Conservation (phyloP, 2,329 filamentous ascomycete genomes). For the Teratosphaeria epicoccoides region DNA sequence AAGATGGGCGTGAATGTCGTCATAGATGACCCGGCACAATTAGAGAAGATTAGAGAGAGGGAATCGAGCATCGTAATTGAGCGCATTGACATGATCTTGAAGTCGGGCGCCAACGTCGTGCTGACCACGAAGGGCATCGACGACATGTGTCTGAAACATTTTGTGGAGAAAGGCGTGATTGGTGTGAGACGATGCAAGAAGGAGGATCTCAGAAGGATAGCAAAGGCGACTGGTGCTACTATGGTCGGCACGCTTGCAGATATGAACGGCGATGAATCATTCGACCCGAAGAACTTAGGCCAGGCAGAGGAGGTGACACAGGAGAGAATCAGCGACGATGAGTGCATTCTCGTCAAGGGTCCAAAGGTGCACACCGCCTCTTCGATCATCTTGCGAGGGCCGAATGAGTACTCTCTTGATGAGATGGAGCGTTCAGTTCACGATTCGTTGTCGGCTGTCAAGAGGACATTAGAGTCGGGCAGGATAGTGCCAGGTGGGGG, state of each 20-base stretch:
- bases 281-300: conserved; percentile 80
- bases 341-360: conserved; percentile 93
- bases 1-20: conserved; percentile 98
- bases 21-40: conserved; percentile 89
- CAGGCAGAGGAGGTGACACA: conserved; percentile 94
- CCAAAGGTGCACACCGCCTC: conserved; percentile 90
- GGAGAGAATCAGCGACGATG: conserved; percentile 96
- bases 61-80: conserved; percentile 91
- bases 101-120: conserved; percentile 91
- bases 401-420: conserved; percentile 93
- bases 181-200: conserved; percentile 95
- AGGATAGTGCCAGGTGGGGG: conserved; percentile 94
- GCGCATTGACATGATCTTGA: conserved; percentile 92
- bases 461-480: conserved; percentile 91
- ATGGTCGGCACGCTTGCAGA: conserved; percentile 89
- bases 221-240: conserved; percentile 88
- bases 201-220: conserved; percentile 91
- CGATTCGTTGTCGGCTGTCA: conserved; percentile 92
- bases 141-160: conserved; percentile 86
- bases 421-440: conserved; percentile 99
- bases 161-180: conserved; percentile 91
- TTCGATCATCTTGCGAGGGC: conserved; percentile 87
- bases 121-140: conserved; percentile 98
- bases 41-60: conserved; percentile 91
- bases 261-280: conserved; percentile 93